phyloP scores from a whole-genome alignment of 768 basidiomycete species.

The Peribolospora baueri region DNA sequence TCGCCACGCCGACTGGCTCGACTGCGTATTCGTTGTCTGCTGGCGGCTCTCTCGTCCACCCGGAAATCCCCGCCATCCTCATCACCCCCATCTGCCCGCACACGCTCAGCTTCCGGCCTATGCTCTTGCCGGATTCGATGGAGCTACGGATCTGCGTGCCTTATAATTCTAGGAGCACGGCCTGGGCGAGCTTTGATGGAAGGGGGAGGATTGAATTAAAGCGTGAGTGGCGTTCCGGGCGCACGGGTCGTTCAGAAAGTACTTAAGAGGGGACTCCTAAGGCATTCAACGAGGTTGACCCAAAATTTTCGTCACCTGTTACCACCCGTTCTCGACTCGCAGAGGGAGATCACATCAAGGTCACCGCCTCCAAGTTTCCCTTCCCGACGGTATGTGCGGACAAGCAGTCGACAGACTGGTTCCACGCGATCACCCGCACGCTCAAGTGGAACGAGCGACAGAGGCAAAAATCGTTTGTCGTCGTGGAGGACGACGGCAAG shows the following conservation, averaged over 20 bases:
- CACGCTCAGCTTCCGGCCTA: conserved; percentile 91
- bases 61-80: conserved; percentile 84
- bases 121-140: conserved; percentile 96
- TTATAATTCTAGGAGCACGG: conserved; percentile 89
- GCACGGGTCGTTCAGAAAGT: background rate
- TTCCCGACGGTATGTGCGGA: conserved; percentile 97
- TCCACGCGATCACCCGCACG: conserved; percentile 84
- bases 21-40: conserved; percentile 97
- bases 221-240: conserved; percentile 33
- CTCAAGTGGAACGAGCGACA: conserved; percentile 98
- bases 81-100: conserved; percentile 97
- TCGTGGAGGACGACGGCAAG: conserved; percentile 62
- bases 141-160: conserved; percentile 96
- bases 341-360: conserved; percentile 99
- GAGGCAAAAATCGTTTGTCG: conserved; percentile 93
- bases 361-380: conserved; percentile 86
- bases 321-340: conserved; percentile 4
- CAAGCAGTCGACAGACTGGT: conserved; percentile 97
- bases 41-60: conserved; percentile 89
- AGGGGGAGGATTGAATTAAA: conserved; percentile 84
- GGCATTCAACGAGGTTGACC: conserved; percentile 1
- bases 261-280: conserved; percentile 5
- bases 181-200: conserved; percentile 97
- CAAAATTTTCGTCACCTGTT: background rate
- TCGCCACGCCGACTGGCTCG: conserved; percentile 89